Evolutionary conservation across 345 rosid genomes (phyloP).

Genomic region (Citrus reticulata): DNA sequence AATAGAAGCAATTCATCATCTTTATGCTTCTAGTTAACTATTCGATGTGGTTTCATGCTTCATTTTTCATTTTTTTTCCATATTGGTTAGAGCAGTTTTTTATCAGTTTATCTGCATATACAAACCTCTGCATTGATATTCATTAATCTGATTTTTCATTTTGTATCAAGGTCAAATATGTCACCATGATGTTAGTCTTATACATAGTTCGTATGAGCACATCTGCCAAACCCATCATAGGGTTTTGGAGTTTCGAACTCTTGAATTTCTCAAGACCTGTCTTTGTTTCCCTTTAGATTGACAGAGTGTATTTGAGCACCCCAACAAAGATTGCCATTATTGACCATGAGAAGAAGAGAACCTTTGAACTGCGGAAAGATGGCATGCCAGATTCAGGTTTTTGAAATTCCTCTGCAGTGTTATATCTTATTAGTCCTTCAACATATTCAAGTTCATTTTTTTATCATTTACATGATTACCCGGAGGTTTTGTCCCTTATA

Average conservation of each 20-base stretch:
- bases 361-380: conserved; percentile 76
- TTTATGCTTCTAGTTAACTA: neutral
- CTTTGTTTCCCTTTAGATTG: conserved; percentile 37
- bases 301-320: conserved; percentile 86
- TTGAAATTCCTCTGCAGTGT: neutral
- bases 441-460: neutral
- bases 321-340: conserved; percentile 90
- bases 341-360: conserved; percentile 95
- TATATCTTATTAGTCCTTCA: neutral
- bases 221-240: neutral
- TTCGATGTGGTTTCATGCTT: neutral
- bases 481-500: neutral
- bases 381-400: conserved; percentile 90
- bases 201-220: neutral
- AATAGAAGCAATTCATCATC: neutral
- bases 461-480: neutral
- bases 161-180: neutral
- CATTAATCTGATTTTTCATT: neutral
- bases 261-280: neutral
- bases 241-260: neutral
- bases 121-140: neutral
- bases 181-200: neutral
- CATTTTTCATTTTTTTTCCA: neutral
- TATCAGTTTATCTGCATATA: neutral
- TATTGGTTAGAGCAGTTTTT: neutral